Evolutionary conservation across 768 basidiomycete species (phyloP).

Genomic region (Cubamyces sp.): DNA sequence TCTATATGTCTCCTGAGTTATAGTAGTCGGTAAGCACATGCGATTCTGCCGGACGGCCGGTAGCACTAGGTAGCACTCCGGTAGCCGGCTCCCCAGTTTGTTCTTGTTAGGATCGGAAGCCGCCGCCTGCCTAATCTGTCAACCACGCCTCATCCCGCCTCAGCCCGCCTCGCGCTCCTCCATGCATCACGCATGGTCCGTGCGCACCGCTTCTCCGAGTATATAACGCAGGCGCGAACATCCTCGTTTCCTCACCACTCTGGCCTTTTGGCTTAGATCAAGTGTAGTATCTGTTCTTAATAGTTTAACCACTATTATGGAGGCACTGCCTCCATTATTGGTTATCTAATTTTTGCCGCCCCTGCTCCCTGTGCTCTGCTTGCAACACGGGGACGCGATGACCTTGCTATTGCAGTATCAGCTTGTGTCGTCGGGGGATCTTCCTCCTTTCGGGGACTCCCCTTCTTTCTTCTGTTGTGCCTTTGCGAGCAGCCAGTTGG

Average conservation of each 20-base stretch:
- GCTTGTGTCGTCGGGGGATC: constrained; percentile 37
- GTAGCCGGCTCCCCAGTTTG: background rate
- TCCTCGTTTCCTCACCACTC: constrained; percentile 42
- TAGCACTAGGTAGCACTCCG: background rate
- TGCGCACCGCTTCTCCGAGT: constrained; percentile 2
- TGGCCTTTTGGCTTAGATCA: constrained; percentile 75
- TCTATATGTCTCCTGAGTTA: too few species aligned
- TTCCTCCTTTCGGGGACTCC: constrained; percentile 5
- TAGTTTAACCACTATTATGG: constrained; percentile 47
- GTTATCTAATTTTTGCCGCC: constrained; percentile 37
- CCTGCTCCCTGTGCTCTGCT: constrained; percentile 33
- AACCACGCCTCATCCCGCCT: background rate
- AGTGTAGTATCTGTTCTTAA: constrained; percentile 78
- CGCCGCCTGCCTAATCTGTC: constrained; percentile 10
- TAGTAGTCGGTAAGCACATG: background rate
- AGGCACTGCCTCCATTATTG: constrained; percentile 39
- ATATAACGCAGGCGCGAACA: background rate
- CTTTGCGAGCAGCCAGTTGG: constrained; percentile 21
- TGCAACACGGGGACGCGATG: constrained; percentile 33
- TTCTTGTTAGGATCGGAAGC: constrained; percentile 13
- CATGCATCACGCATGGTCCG: constrained; percentile 7
- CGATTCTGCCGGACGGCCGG: background rate
- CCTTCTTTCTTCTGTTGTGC: constrained; percentile 16
- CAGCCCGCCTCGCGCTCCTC: background rate
- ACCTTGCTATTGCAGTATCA: constrained; percentile 34